These are phyloP conservation scores for Coriolopsis trogii DNA, from an alignment of 1,284 basidiomycete species.

Conservation along the genomic window DNA sequence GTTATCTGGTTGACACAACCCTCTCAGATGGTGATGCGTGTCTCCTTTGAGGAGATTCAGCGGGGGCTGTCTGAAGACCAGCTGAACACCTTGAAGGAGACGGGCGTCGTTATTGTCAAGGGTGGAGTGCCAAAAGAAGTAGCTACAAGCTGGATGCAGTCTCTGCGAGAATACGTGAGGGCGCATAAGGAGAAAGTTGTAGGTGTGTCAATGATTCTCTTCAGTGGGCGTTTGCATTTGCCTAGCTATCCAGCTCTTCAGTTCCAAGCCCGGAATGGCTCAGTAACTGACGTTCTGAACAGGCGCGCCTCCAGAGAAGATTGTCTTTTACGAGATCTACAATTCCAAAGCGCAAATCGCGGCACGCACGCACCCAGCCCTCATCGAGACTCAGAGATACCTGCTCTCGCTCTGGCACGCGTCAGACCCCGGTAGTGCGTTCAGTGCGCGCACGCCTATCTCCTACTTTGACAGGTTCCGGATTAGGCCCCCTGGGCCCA, in stretches of 20 bases:
- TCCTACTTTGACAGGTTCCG: slow-evolving; percentile 79
- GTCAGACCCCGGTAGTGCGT: slow-evolving; percentile 39
- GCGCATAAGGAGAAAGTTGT: slow-evolving; percentile 52
- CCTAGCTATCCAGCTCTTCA: slow-evolving; percentile 15
- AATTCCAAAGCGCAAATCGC: slow-evolving; percentile 62
- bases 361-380: slow-evolving; percentile 56
- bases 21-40: slow-evolving; percentile 57
- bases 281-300: no score
- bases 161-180: slow-evolving; percentile 57
- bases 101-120: slow-evolving; percentile 63
- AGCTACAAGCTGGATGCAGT: slow-evolving; percentile 64
- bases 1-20: not conserved
- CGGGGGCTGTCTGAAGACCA: slow-evolving; percentile 44
- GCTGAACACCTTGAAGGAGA: slow-evolving; percentile 49
- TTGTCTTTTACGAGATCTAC: slow-evolving; percentile 77
- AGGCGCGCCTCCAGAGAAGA: slow-evolving; percentile 70
- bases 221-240: not conserved
- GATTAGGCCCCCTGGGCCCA: slow-evolving; percentile 74
- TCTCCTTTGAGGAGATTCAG: slow-evolving; percentile 53
- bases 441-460: slow-evolving; percentile 62
- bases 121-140: slow-evolving; percentile 60
- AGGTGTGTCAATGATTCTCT: slow-evolving; percentile 36
- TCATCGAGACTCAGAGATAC: slow-evolving; percentile 53
- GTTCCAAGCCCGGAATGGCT: no score
- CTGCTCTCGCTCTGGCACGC: slow-evolving; percentile 67